Percentiles rank a stretch among this genome's conserved stretches.
These are phyloP conservation scores for Jacaranda copaia DNA, from an alignment of 257 asterid genomes.

Conservation along the genomic window DNA sequence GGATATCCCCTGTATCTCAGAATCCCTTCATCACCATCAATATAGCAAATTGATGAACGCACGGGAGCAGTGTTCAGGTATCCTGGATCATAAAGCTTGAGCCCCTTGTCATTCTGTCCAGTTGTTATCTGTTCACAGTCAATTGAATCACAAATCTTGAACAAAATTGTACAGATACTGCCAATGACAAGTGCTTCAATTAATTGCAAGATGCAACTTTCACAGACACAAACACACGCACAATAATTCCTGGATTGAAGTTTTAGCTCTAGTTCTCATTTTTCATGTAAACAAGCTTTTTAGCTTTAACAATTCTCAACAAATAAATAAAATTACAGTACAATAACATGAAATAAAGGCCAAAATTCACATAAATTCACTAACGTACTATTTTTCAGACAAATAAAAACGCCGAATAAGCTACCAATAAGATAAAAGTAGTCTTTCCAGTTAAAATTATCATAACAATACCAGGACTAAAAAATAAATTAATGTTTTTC, in stretches of 20 bases:
- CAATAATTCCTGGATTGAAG: background rate
- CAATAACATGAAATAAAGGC: background rate
- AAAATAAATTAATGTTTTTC: background rate
- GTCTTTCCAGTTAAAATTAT: background rate
- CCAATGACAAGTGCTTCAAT: slow-evolving; percentile 8
- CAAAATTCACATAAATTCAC: background rate
- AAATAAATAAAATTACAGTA: background rate
- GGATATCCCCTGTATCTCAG: slow-evolving; percentile 98
- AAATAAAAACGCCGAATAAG: background rate
- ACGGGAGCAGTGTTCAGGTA: slow-evolving; percentile 98
- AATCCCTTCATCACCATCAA: slow-evolving; percentile 97
- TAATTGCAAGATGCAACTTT: background rate
- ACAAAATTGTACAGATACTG: slow-evolving; percentile 13
- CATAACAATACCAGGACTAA: background rate
- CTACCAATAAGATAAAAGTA: background rate
- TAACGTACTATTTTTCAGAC: background rate
- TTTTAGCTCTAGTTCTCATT: background rate
- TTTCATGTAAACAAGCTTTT: background rate
- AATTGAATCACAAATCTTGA: slow-evolving; percentile 32
- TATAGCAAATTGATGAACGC: slow-evolving; percentile 86
- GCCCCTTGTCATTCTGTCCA: slow-evolving; percentile 87
- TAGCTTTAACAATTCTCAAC: background rate
- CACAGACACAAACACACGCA: background rate
- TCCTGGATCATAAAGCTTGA: slow-evolving; percentile 97
- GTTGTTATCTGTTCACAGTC: slow-evolving; percentile 65